Evolutionary conservation across 805 yeast species (phyloP).

Genomic region (Myxozyma melibiosi): DNA sequence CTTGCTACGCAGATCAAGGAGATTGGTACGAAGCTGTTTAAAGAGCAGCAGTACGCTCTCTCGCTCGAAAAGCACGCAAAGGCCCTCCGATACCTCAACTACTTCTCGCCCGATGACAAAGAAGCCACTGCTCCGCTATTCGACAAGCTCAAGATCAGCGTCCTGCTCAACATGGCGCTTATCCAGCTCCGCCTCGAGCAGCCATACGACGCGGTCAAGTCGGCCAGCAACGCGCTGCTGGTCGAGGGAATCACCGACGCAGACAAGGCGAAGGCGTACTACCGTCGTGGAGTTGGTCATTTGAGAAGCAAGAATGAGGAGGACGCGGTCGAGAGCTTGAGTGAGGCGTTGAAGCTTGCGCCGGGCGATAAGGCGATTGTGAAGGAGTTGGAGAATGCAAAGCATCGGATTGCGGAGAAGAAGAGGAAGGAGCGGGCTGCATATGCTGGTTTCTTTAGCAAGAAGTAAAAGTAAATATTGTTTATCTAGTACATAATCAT

Average conservation of each 20-base stretch:
- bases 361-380: constrained; percentile 51
- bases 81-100: constrained; percentile 68
- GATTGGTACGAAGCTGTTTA: constrained; percentile 78
- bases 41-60: constrained; percentile 57
- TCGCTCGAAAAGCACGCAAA: constrained; percentile 72
- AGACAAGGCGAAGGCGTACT: constrained; percentile 79
- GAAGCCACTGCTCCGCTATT: constrained; percentile 21
- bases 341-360: constrained; percentile 61
- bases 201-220: constrained; percentile 56
- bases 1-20: constrained; percentile 70
- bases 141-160: constrained; percentile 56
- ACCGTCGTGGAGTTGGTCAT: constrained; percentile 81
- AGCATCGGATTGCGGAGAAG: constrained; percentile 30
- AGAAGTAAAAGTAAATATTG: not conserved
- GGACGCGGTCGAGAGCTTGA: constrained; percentile 66
- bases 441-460: constrained; percentile 45
- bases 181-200: constrained; percentile 67
- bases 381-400: constrained; percentile 36
- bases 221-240: constrained; percentile 67
- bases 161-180: constrained; percentile 71
- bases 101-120: constrained; percentile 67
- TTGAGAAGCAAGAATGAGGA: constrained; percentile 65
- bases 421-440: constrained; percentile 43
- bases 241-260: constrained; percentile 63
- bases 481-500: not conserved